A percentile compares a stretch with the other conserved stretches of the same genome.
These are phyloP conservation scores for Lophiotrema nucula DNA, from an alignment of 495 filamentous ascomycete species.

Conservation along the genomic window DNA sequence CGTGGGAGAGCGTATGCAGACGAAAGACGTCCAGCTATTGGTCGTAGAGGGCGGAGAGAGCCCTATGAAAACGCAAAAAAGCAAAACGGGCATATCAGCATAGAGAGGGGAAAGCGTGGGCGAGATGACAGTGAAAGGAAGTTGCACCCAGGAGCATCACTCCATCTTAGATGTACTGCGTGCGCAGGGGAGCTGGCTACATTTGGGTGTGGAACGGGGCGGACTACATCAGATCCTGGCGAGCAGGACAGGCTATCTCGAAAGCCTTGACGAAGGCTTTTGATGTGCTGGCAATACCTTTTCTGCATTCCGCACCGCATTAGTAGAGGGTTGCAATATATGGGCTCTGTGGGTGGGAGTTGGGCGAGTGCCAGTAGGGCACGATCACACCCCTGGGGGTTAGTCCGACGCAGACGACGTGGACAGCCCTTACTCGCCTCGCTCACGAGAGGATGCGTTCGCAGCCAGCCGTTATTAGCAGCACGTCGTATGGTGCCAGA, in stretches of 20 bases:
- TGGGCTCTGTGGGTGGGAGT: conserved; percentile 22
- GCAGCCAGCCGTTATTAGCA: conserved; percentile 29
- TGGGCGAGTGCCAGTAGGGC: conserved; percentile 33
- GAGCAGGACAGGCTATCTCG: conserved; percentile 26
- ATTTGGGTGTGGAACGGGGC: conserved; percentile 18
- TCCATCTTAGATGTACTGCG: conserved; percentile 31
- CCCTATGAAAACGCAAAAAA: conserved; percentile 28
- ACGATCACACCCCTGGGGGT: conserved; percentile 28
- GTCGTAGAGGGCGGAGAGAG: conserved; percentile 2
- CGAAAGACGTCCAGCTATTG: conserved; percentile 20
- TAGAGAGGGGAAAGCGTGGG: conserved; percentile 21
- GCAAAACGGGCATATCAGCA: conserved; percentile 33
- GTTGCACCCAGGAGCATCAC: conserved; percentile 26
- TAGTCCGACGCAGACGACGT: conserved; percentile 29
- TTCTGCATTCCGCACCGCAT: conserved; percentile 33
- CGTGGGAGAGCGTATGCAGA: conserved; percentile 17
- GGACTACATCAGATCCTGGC: conserved; percentile 14
- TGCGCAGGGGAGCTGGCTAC: conserved; percentile 12
- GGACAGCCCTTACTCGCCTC: conserved; percentile 26
- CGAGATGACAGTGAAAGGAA: conserved; percentile 30
- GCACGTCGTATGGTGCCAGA: conserved; percentile 30
- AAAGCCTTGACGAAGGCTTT: conserved; percentile 20
- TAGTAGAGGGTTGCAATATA: conserved; percentile 30
- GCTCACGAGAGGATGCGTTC: conserved; percentile 22
- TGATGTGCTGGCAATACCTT: conserved; percentile 35